Conservation (phyloP, 371 early-diverging fungal species). For the Capillidium heterosporum region DNA sequence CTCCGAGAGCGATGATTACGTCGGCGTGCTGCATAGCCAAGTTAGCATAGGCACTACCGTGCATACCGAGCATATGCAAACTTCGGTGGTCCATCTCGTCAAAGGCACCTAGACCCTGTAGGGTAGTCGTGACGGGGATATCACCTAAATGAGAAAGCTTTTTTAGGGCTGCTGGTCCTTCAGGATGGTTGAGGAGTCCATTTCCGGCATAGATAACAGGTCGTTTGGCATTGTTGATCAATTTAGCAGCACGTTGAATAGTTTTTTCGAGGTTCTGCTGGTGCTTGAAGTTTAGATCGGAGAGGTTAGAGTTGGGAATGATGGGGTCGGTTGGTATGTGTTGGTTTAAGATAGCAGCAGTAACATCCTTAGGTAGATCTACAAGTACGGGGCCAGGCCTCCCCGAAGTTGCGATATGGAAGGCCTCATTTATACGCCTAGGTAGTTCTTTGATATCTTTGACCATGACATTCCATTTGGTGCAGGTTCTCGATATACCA, state of each 20-base stretch:
- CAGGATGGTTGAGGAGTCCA: constrained; percentile 64
- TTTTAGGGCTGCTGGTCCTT: constrained; percentile 60
- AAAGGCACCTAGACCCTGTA: constrained; percentile 81
- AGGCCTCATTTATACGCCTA: constrained; percentile 91
- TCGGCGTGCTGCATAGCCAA: constrained; percentile 93
- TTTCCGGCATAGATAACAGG: constrained; percentile 92
- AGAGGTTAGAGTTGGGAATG: constrained; percentile 42
- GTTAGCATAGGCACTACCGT: constrained; percentile 92
- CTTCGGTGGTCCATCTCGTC: constrained; percentile 78
- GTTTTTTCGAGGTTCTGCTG: constrained; percentile 19
- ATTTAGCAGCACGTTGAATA: constrained; percentile 49
- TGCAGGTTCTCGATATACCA: constrained; percentile 88
- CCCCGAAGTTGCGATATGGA: constrained; percentile 87
- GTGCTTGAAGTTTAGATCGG: constrained; percentile 22
- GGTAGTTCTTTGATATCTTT: constrained; percentile 89
- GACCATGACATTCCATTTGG: constrained; percentile 94
- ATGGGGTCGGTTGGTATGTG: constrained; percentile 53
- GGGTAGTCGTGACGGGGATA: constrained; percentile 90
- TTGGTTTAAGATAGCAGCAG: constrained; percentile 68
- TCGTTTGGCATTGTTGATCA: constrained; percentile 73
- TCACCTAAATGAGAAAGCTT: constrained; percentile 68
- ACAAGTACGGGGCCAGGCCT: constrained; percentile 94
- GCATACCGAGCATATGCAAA: constrained; percentile 97
- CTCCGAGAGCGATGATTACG: constrained; percentile 87
- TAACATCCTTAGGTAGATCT: constrained; percentile 94